Evolutionary conservation across 495 filamentous ascomycete genomes (phyloP).

Genomic region (Melanomma pulvis-pyrius): DNA sequence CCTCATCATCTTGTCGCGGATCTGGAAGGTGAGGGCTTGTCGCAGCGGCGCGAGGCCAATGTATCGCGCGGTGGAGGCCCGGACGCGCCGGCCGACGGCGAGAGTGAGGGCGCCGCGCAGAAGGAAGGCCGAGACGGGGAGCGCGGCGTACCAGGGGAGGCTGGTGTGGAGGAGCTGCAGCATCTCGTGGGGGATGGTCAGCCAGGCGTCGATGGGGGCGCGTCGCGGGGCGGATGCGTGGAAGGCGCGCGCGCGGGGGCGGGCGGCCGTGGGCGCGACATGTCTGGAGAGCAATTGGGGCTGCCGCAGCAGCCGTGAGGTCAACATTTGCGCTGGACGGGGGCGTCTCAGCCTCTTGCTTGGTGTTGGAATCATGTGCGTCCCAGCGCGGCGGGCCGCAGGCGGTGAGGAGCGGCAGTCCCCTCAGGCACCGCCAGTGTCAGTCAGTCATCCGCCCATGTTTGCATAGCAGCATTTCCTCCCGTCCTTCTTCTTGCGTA

Average conservation of each 20-base stretch:
- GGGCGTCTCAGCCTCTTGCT: neutral
- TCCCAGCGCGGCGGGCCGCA: neutral
- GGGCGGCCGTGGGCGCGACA: neutral
- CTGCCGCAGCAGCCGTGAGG: constrained; percentile 25
- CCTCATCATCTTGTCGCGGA: constrained; percentile 40
- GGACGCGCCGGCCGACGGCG: constrained; percentile 5
- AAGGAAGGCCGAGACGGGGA: constrained; percentile 31
- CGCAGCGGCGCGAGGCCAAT: constrained; percentile 11
- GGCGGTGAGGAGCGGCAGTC: neutral
- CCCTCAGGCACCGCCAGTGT: neutral
- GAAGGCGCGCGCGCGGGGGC: constrained; percentile 23
- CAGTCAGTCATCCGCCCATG: neutral
- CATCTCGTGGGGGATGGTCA: constrained; percentile 19
- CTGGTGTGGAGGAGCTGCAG: constrained; percentile 18
- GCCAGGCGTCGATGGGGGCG: constrained; percentile 8
- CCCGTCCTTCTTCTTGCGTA: constrained; percentile 3
- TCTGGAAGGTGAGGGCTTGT: constrained; percentile 42
- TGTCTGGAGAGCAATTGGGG: constrained; percentile 23
- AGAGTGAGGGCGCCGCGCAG: constrained; percentile 23
- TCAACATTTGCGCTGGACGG: constrained; percentile 4
- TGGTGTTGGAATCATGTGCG: neutral
- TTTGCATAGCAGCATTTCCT: too few species aligned
- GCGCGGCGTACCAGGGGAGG: constrained; percentile 31
- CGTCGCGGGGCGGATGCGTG: constrained; percentile 29
- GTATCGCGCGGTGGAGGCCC: constrained; percentile 5